Conservation (phyloP, 192 early-diverging fungal species). For the Chytriomyces hyalinus region DNA sequence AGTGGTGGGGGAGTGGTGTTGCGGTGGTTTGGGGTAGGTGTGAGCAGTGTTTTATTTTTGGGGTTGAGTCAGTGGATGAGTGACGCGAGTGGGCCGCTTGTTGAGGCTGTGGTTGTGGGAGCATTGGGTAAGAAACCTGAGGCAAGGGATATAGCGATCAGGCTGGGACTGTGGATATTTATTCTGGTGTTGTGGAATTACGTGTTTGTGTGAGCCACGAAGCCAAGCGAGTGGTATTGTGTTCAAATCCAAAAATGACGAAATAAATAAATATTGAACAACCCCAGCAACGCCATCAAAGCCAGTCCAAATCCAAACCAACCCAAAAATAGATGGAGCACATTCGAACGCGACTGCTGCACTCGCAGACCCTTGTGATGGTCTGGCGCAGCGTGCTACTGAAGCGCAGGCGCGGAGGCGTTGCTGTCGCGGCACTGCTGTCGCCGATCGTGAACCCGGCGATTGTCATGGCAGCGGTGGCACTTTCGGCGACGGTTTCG, state of each 20-base stretch:
- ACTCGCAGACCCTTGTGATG: constrained; percentile 14
- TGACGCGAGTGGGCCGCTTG: constrained; percentile 17
- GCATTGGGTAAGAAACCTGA: constrained; percentile 4
- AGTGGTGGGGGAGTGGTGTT: constrained; percentile 17
- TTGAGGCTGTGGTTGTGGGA: constrained; percentile 24
- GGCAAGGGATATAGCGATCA: neutral
- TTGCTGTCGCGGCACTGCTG: neutral
- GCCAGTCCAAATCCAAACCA: too few species aligned
- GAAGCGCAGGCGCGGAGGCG: constrained; percentile 5
- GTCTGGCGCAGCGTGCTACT: constrained; percentile 20
- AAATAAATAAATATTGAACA: too few species aligned
- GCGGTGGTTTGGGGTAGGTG: too few species aligned
- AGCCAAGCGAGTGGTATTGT: too few species aligned
- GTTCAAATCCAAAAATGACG: too few species aligned
- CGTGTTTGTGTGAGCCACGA: neutral
- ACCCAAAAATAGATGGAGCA: neutral
- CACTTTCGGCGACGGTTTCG: neutral
- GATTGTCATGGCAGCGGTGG: neutral
- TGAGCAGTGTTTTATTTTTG: constrained; percentile 20
- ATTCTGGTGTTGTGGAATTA: constrained; percentile 2
- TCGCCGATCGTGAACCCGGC: constrained; percentile 22
- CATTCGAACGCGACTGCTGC: neutral
- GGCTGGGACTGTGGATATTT: neutral
- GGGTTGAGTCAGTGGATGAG: constrained; percentile 17
- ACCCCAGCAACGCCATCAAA: too few species aligned